Evolutionary conservation across 352 stramenopile genomes (phyloP).

Genomic region (Pythium vanterpoolii): DNA sequence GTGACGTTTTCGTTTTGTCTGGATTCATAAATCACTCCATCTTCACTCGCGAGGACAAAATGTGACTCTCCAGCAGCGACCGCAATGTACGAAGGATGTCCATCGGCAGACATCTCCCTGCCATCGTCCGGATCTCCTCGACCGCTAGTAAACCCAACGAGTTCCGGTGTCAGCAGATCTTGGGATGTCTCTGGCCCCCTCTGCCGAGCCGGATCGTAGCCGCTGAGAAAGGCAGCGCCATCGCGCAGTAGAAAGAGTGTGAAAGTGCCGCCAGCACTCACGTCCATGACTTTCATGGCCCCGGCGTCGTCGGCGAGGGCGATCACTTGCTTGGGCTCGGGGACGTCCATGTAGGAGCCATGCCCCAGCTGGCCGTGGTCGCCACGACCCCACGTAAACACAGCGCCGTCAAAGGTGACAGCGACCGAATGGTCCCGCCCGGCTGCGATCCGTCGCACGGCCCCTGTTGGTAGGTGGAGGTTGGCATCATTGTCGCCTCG

Average conservation of each 20-base stretch:
- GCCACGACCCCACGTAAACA: constrained; percentile 69
- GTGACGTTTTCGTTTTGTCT: not conserved
- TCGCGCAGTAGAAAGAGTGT: constrained; percentile 27
- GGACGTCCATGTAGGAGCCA: constrained; percentile 57
- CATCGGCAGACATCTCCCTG: too few relatives aligned
- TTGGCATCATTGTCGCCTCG: constrained; percentile 13
- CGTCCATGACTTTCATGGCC: constrained; percentile 15
- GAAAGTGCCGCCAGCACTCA: constrained; percentile 21
- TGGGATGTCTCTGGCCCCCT: too few relatives aligned
- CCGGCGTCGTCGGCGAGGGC: constrained; percentile 31
- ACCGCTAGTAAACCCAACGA: not conserved
- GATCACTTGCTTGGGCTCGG: constrained; percentile 56
- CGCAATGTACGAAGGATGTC: not conserved
- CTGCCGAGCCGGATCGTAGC: constrained; percentile 3
- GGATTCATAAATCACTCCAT: constrained; percentile 5
- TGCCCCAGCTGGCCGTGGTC: constrained; percentile 66
- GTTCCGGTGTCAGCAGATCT: not conserved
- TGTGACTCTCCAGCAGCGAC: constrained; percentile 16
- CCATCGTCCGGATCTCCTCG: too few relatives aligned
- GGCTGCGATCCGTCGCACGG: constrained; percentile 52
- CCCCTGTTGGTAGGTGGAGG: constrained; percentile 11
- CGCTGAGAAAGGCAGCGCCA: constrained; percentile 20
- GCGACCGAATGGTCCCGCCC: constrained; percentile 66
- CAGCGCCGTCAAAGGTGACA: constrained; percentile 46
- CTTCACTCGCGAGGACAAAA: constrained; percentile 9